Evolutionary conservation across 2,329 filamentous ascomycete genomes (phyloP), one percentile per base, ranked within the genome.

Genomic region (Talaromyces sp.): DNA sequence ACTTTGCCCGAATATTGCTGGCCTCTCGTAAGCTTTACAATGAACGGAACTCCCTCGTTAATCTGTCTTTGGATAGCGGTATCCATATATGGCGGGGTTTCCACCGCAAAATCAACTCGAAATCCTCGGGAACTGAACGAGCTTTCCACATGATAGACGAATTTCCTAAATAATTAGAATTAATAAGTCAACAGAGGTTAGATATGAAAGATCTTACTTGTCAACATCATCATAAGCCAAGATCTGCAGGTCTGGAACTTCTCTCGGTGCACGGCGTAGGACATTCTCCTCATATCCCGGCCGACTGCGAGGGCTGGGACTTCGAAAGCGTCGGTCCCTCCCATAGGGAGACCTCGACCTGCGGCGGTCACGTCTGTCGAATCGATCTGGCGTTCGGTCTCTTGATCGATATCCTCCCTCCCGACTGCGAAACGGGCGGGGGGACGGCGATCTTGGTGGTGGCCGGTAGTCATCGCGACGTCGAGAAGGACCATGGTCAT

Each of bases 221-320:
- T 88, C 85, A 12, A 95, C 82, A 65, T 92, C 87, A 64, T 93
- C 87, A 51, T 93, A 80, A 5, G 95, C 83, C 29, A 97, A 84
- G 31, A 97, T 85, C 72, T 97, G 92, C 17, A 97, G 89, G 67
- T 97, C 92, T 2, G 93, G 92, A 24, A 97, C 87, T 64, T 94
- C 86, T 60, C 83, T 79, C 4, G 90, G 86, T 61, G 86, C 84
- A 60, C 92, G 83, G 59, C 87, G 84, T 50, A 91, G 90, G 8
- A 96, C 83, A 43, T 83, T 79, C 63, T 89, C 85, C 58, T 88
- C 82, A 60, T 79, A 74, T 53, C 82, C 77, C 41, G 80, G 76
- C 24, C 83, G 75, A 55, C 81, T 75, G 32, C 81, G 68, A 69
- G 90, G 90, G 62, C 87, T 91, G 3, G 87, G 86, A 62, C 88